phyloP scores from a whole-genome alignment of 2,329 filamentous ascomycete genomes.

The Hypoxylon sp. region DNA sequence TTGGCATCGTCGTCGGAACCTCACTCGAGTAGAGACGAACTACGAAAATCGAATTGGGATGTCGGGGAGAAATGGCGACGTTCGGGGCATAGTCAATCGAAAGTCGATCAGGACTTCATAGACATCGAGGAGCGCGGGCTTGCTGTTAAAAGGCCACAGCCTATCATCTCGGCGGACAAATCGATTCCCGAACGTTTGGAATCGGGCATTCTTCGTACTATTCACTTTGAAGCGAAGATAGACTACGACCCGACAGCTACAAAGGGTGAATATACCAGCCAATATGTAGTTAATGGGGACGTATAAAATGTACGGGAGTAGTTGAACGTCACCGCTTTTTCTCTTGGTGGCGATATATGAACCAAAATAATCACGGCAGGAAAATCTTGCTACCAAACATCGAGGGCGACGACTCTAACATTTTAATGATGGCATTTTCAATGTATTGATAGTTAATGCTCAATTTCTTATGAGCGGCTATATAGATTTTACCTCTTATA shows the following conservation, averaged over 20 bases:
- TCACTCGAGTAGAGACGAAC: neutral
- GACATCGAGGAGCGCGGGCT: neutral
- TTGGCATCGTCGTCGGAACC: neutral
- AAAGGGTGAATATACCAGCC: neutral
- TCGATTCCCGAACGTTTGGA: neutral
- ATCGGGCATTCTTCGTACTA: slow-evolving; percentile 9
- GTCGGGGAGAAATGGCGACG: neutral
- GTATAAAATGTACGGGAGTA: neutral
- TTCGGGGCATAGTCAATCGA: neutral
- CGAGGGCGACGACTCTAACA: neutral
- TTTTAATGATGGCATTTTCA: neutral
- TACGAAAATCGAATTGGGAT: neutral
- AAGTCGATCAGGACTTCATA: no score
- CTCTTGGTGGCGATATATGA: neutral
- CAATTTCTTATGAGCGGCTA: neutral
- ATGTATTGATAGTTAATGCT: neutral
- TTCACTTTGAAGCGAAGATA: slow-evolving; percentile 1
- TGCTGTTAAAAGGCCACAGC: neutral
- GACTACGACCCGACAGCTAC: neutral
- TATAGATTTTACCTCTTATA: neutral
- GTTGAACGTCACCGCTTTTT: neutral
- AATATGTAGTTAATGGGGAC: neutral
- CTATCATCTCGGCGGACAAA: neutral
- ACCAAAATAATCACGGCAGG: neutral
- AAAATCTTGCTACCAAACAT: neutral